A percentile compares a stretch with the other conserved stretches of the same genome.
phyloP scores from a whole-genome alignment of 805 yeast species.

The Babjeviella inositovora region DNA sequence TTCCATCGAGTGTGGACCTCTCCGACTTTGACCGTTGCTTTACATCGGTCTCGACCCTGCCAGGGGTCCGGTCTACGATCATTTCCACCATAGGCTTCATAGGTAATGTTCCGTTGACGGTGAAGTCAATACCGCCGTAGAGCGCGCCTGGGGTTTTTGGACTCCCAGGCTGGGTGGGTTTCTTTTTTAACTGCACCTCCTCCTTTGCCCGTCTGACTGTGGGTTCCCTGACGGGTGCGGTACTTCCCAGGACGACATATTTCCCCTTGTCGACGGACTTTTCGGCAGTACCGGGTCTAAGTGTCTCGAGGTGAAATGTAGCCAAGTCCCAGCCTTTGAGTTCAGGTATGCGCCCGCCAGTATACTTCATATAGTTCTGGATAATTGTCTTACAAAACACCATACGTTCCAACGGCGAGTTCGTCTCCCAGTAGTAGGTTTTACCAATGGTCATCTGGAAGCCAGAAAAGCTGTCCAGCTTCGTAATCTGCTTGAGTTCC shows the following conservation, averaged over 20 bases:
- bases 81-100: conserved; percentile 21
- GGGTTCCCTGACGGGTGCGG: too few relatives aligned
- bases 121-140: conserved; percentile 20
- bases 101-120: conserved; percentile 22
- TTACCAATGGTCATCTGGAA: conserved; percentile 50
- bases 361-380: conserved; percentile 35
- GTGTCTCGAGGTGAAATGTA: too few relatives aligned
- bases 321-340: conserved; percentile 33
- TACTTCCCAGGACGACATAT: too few relatives aligned
- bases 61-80: conserved; percentile 12
- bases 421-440: conserved; percentile 72
- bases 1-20: too few relatives aligned
- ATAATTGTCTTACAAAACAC: conserved; percentile 39
- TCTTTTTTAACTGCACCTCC: too few relatives aligned
- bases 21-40: too few relatives aligned
- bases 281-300: too few relatives aligned
- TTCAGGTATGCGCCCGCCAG: conserved; percentile 36
- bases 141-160: too few relatives aligned
- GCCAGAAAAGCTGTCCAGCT: conserved; percentile 33
- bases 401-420: conserved; percentile 36
- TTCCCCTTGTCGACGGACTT: too few relatives aligned
- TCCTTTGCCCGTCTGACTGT: too few relatives aligned
- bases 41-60: too few relatives aligned
- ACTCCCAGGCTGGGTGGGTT: too few relatives aligned
- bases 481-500: conserved; percentile 42